Evolutionary conservation across 495 filamentous ascomycete species (phyloP).

Genomic region (Penicillium pulvis): DNA sequence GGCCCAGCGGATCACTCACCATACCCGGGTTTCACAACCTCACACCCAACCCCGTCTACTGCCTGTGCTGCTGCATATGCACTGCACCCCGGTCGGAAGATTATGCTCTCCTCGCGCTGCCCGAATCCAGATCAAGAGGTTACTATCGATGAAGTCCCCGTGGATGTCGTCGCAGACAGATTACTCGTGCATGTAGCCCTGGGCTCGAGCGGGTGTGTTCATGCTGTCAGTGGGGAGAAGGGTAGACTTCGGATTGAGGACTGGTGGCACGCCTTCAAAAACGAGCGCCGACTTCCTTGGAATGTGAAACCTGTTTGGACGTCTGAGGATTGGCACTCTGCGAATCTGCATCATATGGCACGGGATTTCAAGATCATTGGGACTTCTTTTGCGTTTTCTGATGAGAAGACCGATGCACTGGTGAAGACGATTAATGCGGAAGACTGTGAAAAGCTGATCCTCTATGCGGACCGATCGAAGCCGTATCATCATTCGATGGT

Average conservation of each 20-base stretch:
- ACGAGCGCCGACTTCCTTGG: slow-evolving; percentile 30
- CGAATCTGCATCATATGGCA: slow-evolving; percentile 27
- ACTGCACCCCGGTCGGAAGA: slow-evolving; percentile 26
- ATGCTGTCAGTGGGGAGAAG: slow-evolving; percentile 33
- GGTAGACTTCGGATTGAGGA: slow-evolving; percentile 21
- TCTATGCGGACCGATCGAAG: slow-evolving; percentile 31
- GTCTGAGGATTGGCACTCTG: slow-evolving; percentile 31
- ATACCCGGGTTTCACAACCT: slow-evolving; percentile 25
- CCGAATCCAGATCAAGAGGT: slow-evolving; percentile 27
- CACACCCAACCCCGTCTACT: slow-evolving; percentile 22
- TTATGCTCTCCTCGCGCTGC: slow-evolving; percentile 18
- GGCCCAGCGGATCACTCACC: slow-evolving; percentile 28
- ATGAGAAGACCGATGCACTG: slow-evolving; percentile 23
- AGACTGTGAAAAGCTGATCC: slow-evolving; percentile 12
- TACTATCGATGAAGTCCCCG: slow-evolving; percentile 36
- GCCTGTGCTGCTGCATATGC: slow-evolving; percentile 28
- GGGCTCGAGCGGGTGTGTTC: slow-evolving; percentile 26
- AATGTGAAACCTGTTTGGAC: slow-evolving; percentile 24
- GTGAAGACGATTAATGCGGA: slow-evolving; percentile 11
- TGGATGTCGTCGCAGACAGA: slow-evolving; percentile 37
- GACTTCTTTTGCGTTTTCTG: slow-evolving; percentile 31
- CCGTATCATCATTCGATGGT: slow-evolving; percentile 25
- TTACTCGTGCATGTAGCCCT: slow-evolving; percentile 28
- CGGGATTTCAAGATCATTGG: slow-evolving; percentile 32
- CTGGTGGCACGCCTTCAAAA: slow-evolving; percentile 31